These are phyloP conservation scores for Saturnispora gosingensis DNA, from an alignment of 805 yeast species.

Conservation along the genomic window DNA sequence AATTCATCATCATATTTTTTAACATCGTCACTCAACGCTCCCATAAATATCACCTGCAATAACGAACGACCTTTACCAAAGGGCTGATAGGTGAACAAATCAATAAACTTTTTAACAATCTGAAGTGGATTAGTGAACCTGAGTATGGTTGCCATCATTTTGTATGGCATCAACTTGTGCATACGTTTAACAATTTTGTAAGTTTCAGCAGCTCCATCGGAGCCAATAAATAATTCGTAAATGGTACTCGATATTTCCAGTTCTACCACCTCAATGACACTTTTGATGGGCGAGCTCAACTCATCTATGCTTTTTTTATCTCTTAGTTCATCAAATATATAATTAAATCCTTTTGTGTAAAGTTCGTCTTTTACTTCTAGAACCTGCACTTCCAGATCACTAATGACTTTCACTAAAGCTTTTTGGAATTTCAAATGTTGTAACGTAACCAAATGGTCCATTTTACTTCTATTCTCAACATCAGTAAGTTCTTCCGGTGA, in stretches of 20 bases:
- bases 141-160: slow-evolving; percentile 64
- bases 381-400: slow-evolving; percentile 30
- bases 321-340: slow-evolving; percentile 60
- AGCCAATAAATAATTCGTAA: slow-evolving; percentile 71
- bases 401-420: slow-evolving; percentile 31
- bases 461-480: slow-evolving; percentile 43
- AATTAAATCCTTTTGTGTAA: slow-evolving; percentile 40
- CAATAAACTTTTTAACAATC: slow-evolving; percentile 70
- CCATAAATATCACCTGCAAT: slow-evolving; percentile 64
- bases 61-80: slow-evolving; percentile 37
- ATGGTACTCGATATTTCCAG: slow-evolving; percentile 78
- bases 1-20: slow-evolving; percentile 42
- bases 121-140: slow-evolving; percentile 82
- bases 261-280: slow-evolving; percentile 74
- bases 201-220: slow-evolving; percentile 71
- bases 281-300: slow-evolving; percentile 55
- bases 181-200: slow-evolving; percentile 61
- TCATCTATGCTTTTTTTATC: slow-evolving; percentile 35
- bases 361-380: slow-evolving; percentile 30
- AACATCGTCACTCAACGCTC: slow-evolving; percentile 67
- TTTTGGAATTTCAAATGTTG: slow-evolving; percentile 68
- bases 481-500: slow-evolving; percentile 43
- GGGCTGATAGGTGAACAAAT: slow-evolving; percentile 63
- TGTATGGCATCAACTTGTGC: slow-evolving; percentile 75
- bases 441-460: slow-evolving; percentile 49